Conservation (phyloP, 2,329 filamentous ascomycete species). For the Trichophyton verrucosum region DNA sequence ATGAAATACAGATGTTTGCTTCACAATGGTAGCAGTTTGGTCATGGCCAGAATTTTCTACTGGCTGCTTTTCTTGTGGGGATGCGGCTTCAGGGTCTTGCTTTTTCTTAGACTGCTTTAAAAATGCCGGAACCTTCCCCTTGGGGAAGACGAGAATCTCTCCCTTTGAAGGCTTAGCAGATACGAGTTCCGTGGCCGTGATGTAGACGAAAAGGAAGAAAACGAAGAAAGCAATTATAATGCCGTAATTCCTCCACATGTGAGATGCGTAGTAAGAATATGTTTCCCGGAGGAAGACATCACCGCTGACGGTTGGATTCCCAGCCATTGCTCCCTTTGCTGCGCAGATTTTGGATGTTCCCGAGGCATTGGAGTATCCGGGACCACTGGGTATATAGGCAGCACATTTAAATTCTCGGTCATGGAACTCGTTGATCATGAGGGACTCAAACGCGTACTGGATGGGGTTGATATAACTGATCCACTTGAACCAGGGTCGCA, state of each 20-base stretch:
- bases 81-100: conserved; percentile 9
- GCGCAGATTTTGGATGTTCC: conserved; percentile 38
- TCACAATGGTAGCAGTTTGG: conserved; percentile 19
- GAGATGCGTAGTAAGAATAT: conserved; percentile 45
- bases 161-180: conserved; percentile 58
- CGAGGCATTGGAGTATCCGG: conserved; percentile 25
- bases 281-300: conserved; percentile 44
- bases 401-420: conserved; percentile 47
- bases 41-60: conserved; percentile 21
- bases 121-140: conserved; percentile 39
- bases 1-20: conserved; percentile 55
- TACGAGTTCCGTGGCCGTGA: conserved; percentile 46
- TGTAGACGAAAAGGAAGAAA: conserved; percentile 12
- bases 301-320: conserved; percentile 43
- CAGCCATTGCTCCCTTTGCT: conserved; percentile 46
- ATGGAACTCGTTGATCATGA: conserved; percentile 76
- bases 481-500: conserved; percentile 75
- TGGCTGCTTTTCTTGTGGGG: conserved; percentile 10
- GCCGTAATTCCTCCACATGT: conserved; percentile 60
- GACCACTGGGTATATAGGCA: conserved; percentile 32
- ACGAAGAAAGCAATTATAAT: conserved; percentile 54
- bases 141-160: conserved; percentile 62
- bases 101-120: conserved; percentile 10
- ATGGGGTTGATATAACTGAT: conserved; percentile 71
- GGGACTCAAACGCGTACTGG: conserved; percentile 65